A percentile compares a stretch with the other conserved stretches of the same genome.
Conservation (phyloP, 495 filamentous ascomycete genomes). For the Talaromyces trachyspermus region DNA sequence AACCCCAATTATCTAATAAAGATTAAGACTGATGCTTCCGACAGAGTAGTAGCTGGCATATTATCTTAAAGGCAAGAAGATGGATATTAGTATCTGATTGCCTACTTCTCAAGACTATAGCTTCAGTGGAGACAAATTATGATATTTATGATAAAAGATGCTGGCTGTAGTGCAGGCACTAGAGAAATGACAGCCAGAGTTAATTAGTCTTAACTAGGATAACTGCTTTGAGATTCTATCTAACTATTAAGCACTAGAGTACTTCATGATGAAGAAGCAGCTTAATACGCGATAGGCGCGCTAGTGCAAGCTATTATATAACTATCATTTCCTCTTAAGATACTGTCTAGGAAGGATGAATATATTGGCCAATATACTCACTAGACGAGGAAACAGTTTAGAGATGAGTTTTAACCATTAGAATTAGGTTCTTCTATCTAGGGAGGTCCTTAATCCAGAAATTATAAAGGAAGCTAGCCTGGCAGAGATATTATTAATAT, state of each 20-base stretch:
- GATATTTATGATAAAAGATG: slow-evolving; percentile 25
- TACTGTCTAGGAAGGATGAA: slow-evolving; percentile 10
- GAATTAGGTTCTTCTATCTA: background rate
- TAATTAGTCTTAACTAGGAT: slow-evolving; percentile 9
- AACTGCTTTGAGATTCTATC: slow-evolving; percentile 10
- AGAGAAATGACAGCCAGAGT: slow-evolving; percentile 18
- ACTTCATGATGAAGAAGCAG: slow-evolving; percentile 19
- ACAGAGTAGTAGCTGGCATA: slow-evolving; percentile 8
- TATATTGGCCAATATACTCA: slow-evolving; percentile 14
- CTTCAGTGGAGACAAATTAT: slow-evolving; percentile 17
- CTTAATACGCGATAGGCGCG: slow-evolving; percentile 11
- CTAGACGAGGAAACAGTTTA: slow-evolving; percentile 4
- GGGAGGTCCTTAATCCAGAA: too few relatives aligned
- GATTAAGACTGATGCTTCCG: slow-evolving; percentile 15
- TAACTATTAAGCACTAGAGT: slow-evolving; percentile 19
- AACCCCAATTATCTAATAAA: slow-evolving; percentile 5
- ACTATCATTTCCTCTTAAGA: slow-evolving; percentile 10
- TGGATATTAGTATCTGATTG: slow-evolving; percentile 9
- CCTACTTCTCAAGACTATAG: slow-evolving; percentile 22
- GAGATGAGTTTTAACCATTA: background rate
- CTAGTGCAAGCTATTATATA: slow-evolving; percentile 17
- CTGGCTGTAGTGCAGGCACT: slow-evolving; percentile 18
- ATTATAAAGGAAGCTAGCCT: too few relatives aligned
- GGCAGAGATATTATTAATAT: too few relatives aligned
- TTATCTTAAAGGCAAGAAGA: slow-evolving; percentile 10